These are phyloP conservation scores for Flaveria bidentis DNA, from an alignment of 129 eudicot genomes.

Conservation along the genomic window DNA sequence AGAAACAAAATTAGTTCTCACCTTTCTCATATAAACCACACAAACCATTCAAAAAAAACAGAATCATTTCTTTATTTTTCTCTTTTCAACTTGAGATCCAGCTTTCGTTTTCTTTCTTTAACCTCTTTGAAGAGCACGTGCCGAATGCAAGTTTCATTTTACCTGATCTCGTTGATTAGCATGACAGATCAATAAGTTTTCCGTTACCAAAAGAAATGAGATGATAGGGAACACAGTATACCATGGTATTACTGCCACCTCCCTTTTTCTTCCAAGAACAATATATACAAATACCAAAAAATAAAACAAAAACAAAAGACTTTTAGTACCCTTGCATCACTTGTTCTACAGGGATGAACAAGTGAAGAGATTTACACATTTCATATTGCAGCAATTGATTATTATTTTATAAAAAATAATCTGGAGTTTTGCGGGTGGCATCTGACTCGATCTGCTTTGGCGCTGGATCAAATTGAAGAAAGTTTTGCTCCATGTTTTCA, in stretches of 20 bases:
- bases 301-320: background rate
- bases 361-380: slow-evolving; percentile 41
- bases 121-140: no score
- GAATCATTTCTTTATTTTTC: slow-evolving; percentile 6
- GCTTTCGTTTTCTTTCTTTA: background rate
- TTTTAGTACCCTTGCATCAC: slow-evolving; percentile 22
- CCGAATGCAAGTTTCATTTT: no score
- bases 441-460: slow-evolving; percentile 97
- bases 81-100: background rate
- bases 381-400: slow-evolving; percentile 17
- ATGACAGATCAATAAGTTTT: no score
- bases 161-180: background rate
- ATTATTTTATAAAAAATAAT: slow-evolving; percentile 73
- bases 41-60: slow-evolving; percentile 12
- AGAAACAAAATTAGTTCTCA: background rate
- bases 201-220: background rate
- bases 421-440: slow-evolving; percentile 91
- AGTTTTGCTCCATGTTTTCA: slow-evolving; percentile 96
- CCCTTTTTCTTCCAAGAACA: slow-evolving; percentile 29
- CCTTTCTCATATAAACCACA: slow-evolving; percentile 11
- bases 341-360: slow-evolving; percentile 10
- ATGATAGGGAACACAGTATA: slow-evolving; percentile 1
- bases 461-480: slow-evolving; percentile 96
- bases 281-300: slow-evolving; percentile 29
- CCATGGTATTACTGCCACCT: slow-evolving; percentile 24